Evolutionary conservation across 257 asterid genomes (phyloP), one percentile per base, ranked within the genome.

Genomic region (Datura wrightii): DNA sequence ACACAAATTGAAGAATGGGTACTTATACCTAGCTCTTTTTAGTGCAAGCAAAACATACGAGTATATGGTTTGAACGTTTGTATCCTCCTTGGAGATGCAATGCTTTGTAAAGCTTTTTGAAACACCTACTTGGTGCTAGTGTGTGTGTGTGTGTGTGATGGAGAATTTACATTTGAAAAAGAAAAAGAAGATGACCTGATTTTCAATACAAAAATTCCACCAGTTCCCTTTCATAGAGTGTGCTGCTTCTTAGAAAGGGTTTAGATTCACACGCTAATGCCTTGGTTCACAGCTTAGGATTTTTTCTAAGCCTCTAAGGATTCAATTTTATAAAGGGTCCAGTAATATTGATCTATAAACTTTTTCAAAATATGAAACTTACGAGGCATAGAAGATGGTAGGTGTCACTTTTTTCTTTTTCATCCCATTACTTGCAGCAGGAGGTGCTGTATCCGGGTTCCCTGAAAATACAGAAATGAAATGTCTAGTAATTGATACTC

Each of bases 321-420:
- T 82, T 48, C 79, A 82, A 48, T 44, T 48, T 37, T 53, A 66
- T 39, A 31, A 44, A 31, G 63, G 46, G 42, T 13, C 60, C 79
- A 15, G 58, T 31, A 59, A 37, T 14, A 48, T 36, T 65, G 59
- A 63, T 37, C 39, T 9, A 60, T 39, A 74, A 74, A 82, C 5
- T 3, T 62, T 4, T 36, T 52, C 18, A 42, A 80, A n/a, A 85
- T 3, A 53, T 41, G 19, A 59, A 85, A 78, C 99, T 92, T 88
- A 97, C 99, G 98, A 84, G 36, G 98, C 83, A 84, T 97, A 97
- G 86, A 89, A 97, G 48, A 97, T 95, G 31, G 92, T 87, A 1
- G 99, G 98, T 5, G 85, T 93, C 86, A 84, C 59, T 79, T 86
- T 86, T 82, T 65, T 93, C 90, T 92, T 90, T 71, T 88, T 94